Evolutionary conservation across 495 filamentous ascomycete species (phyloP).

Genomic region (Tuber microsphaerosporum): DNA sequence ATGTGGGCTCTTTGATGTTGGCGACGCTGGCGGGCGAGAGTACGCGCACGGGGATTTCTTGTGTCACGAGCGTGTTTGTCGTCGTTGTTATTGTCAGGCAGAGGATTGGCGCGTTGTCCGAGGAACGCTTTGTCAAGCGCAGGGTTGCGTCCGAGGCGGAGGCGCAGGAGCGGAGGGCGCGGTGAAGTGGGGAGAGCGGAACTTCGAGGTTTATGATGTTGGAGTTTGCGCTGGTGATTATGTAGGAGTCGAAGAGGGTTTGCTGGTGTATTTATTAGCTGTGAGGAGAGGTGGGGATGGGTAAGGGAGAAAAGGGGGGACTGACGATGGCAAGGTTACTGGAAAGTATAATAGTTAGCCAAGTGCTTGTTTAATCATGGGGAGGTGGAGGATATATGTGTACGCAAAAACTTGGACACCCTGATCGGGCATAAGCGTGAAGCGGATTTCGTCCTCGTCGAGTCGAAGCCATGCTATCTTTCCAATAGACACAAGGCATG

Average conservation of each 20-base stretch:
- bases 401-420: conserved; percentile 97
- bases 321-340: conserved; percentile 17
- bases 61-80: conserved; percentile 58
- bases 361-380: not conserved
- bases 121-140: conserved; percentile 75
- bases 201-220: conserved; percentile 95
- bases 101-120: conserved; percentile 69
- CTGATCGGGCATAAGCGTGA: conserved; percentile 88
- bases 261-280: conserved; percentile 48
- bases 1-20: conserved; percentile 78
- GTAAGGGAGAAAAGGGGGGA: not conserved
- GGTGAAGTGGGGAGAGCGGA: conserved; percentile 68
- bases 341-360: not conserved
- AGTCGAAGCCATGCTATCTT: conserved; percentile 92
- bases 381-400: conserved; percentile 41
- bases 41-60: conserved; percentile 89
- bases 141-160: conserved; percentile 69
- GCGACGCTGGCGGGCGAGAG: conserved; percentile 71
- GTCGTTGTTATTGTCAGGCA: conserved; percentile 73
- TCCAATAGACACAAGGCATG: conserved; percentile 76
- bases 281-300: not conserved
- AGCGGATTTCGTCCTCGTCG: conserved; percentile 74
- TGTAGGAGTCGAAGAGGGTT: conserved; percentile 82
- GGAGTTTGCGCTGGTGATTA: conserved; percentile 71
- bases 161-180: conserved; percentile 77